These are phyloP conservation scores for Brachypodium distachyon DNA, from an alignment of 202 grass and related monocot species.

Conservation along the genomic window DNA sequence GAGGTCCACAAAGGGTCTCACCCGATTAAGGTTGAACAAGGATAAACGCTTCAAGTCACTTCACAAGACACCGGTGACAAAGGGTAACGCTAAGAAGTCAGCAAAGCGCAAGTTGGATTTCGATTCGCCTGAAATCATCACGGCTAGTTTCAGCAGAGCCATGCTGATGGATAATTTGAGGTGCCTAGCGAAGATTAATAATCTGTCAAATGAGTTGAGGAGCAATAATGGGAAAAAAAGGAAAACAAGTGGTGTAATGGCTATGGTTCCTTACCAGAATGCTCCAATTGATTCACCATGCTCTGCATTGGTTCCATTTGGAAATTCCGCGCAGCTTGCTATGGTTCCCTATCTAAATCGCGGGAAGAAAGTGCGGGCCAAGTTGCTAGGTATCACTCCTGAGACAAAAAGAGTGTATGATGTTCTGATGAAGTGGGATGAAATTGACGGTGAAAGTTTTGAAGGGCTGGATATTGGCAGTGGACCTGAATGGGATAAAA, in stretches of 20 bases:
- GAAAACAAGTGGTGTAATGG: background rate
- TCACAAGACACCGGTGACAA: background rate
- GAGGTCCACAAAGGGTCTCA: conserved; percentile 35
- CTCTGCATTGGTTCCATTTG: background rate
- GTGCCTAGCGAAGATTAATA: conserved; percentile 1
- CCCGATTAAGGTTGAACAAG: conserved; percentile 27
- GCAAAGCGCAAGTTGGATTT: conserved; percentile 29
- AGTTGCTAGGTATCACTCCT: conserved; percentile 18
- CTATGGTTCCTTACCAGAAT: conserved; percentile 15
- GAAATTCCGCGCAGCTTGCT: background rate
- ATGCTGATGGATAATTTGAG: conserved; percentile 22
- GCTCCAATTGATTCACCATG: conserved; percentile 7
- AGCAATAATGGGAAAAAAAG: conserved; percentile 22
- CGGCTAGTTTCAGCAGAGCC: conserved; percentile 15
- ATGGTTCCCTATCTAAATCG: background rate
- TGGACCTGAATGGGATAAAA: conserved; percentile 14
- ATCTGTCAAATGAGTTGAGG: background rate
- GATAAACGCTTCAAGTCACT: background rate
- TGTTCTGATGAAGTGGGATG: conserved; percentile 23
- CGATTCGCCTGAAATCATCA: background rate
- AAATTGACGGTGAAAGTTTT: conserved; percentile 26
- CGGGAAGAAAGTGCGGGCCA: background rate
- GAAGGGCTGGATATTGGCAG: conserved; percentile 51
- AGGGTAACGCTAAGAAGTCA: background rate
- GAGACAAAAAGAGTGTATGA: conserved; percentile 17